Base-by-base conservation (phyloP, 352 stramenopile genomes). In the Globisporangium sylvaticum region DNA sequence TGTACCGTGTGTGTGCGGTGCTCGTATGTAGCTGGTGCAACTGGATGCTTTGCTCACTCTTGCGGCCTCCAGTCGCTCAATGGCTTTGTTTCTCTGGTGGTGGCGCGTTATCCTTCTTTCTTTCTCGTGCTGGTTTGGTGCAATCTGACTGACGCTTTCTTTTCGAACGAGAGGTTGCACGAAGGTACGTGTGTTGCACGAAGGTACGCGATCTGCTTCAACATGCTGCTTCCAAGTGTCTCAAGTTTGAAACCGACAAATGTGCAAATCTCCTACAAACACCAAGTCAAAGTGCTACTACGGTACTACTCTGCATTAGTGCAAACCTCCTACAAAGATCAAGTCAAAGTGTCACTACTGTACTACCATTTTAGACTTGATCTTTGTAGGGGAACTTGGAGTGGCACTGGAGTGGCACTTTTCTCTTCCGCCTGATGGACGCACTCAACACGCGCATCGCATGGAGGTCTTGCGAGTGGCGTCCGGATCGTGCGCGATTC, bases 161-260 rank as follows among this genome's bases (percentile, higher is more conserved):
- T 70, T 69, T 67, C 62, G 22, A 37, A 37, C 5, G 14, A 2
- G 24, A 72, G 59, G 71, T 77, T 74, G 71, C 71, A 24, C 71
- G 68, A 77, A 74, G 68, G 62, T 58, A 65, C 62, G 67, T n/a
- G n/a, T n/a, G 71, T 77, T 74, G 71, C 71, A 24, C 71, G 68
- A 77, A 74, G 68, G 62, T 58, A 65, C 62, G 67, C 64, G 57
- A 59, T 44, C 27, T 7, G 52, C 52, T 37, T 58, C 25, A 58
- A 58, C 50, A n/a, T 34, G 31, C n/a, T n/a, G n/a, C n/a, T n/a
- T n/a, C n/a, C n/a, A n/a, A n/a, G n/a, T n/a, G n/a, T n/a, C n/a
- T n/a, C n/a, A n/a, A n/a, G n/a, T n/a, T n/a, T n/a, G n/a, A n/a
- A n/a, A n/a, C n/a, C n/a, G n/a, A n/a, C n/a, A n/a, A n/a, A n/a